Base-by-base conservation (phyloP, 176 grass and related monocot species). In the Tuctoria greenei region DNA sequence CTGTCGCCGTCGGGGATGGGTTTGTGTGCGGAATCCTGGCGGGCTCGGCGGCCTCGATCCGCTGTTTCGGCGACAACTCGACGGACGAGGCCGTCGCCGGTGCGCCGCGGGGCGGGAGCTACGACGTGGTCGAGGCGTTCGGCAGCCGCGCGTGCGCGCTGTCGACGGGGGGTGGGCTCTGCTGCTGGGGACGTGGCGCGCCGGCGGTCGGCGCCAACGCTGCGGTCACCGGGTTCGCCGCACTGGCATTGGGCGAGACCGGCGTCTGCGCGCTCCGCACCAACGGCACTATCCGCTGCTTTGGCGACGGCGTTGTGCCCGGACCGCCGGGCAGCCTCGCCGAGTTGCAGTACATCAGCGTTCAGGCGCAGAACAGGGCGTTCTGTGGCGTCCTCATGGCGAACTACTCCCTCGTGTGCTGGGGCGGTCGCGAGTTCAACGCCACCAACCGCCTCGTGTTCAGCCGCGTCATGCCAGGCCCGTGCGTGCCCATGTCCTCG, bases 351-450 rank as follows among this genome's bases (percentile, higher is more conserved):
- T 93, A 88, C 75, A n/a, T 93, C 4, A 77, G 88, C 3, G 84
- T 97, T 20, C 70, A 89, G 67, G 90, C 94, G 20, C 83, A 85
- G 8, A 84, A 61, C 15, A 1, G 4, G 4, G 13, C 82, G 0
- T 73, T 93, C 58, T 97, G 94, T 34, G 94, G 88, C 55, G 50
- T 97, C 7, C 85, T 97, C 41, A 84, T 81, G 94, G 69, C 71
- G 15, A 89, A 93, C 73, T 97, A 85, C 83, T 97, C 94, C 2
- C 80, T 97, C n/a, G 71, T 89, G 49, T 97, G 94, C 49, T 97
- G 94, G 94, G 94, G 94, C 21, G 86, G 70, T 8, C 37, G 18
- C 12, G 65, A 82, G 8, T 82, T 97, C 66, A 35, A 63, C 57
- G 64, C 49, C 39, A 66, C 66, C 44, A 87, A 91, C 61, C 86